Percentiles rank a stretch among this genome's conserved stretches.
Evolutionary conservation across 2,329 filamentous ascomycete genomes (phyloP).

Genomic region (Didymella keratinophila): DNA sequence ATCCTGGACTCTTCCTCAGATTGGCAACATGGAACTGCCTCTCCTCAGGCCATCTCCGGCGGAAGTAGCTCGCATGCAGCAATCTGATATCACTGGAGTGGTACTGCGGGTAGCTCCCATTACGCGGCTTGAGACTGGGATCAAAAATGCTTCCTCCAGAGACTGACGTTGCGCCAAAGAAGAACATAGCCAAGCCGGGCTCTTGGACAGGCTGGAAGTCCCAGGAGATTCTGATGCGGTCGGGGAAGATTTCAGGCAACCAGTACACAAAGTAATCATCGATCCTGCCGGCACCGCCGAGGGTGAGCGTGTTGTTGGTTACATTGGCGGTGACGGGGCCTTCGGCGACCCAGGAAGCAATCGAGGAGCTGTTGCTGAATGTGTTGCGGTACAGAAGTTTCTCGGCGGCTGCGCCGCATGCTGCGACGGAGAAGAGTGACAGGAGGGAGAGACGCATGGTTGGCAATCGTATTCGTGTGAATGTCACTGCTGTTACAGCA

Average conservation of each 20-base stretch:
- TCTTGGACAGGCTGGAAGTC: slow-evolving; percentile 44
- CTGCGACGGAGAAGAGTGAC: slow-evolving; percentile 7
- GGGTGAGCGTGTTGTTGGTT: slow-evolving; percentile 38
- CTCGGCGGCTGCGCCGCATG: slow-evolving; percentile 20
- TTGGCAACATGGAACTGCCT: slow-evolving; percentile 42
- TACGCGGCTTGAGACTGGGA: slow-evolving; percentile 33
- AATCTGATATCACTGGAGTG: slow-evolving; percentile 32
- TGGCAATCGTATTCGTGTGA: neutral
- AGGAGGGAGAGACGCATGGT: slow-evolving; percentile 18
- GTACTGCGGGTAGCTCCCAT: slow-evolving; percentile 38
- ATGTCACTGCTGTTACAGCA: neutral
- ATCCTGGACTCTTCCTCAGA: slow-evolving; percentile 43
- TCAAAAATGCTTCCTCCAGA: slow-evolving; percentile 43
- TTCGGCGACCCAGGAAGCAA: slow-evolving; percentile 45
- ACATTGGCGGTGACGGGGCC: slow-evolving; percentile 37
- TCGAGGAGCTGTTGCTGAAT: slow-evolving; percentile 34
- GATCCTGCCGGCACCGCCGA: slow-evolving; percentile 34
- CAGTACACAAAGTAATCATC: slow-evolving; percentile 47
- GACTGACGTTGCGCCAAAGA: slow-evolving; percentile 43
- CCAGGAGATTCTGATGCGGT: slow-evolving; percentile 45
- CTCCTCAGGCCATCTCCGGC: slow-evolving; percentile 37
- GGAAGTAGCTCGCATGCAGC: slow-evolving; percentile 33
- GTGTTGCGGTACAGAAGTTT: slow-evolving; percentile 48
- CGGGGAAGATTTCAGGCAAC: slow-evolving; percentile 45
- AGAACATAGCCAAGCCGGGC: slow-evolving; percentile 48